Conservation (phyloP, 2,329 filamentous ascomycete genomes). For the Ambrosiella xylebori region DNA sequence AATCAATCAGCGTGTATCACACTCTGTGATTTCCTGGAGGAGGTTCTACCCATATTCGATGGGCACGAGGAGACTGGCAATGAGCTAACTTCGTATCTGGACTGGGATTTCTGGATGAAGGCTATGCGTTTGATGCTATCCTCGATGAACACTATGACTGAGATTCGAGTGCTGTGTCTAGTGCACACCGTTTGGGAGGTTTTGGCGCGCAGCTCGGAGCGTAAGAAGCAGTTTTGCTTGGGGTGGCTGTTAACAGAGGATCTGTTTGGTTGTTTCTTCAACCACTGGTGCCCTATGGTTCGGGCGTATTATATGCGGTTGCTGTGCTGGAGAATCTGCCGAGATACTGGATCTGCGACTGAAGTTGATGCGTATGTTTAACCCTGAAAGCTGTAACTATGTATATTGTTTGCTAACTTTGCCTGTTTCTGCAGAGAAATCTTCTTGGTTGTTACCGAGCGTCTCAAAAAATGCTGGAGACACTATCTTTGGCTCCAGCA, state of each 20-base stretch:
- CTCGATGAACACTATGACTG: slow-evolving; percentile 77
- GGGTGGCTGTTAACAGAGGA: slow-evolving; percentile 59
- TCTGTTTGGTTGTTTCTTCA: slow-evolving; percentile 68
- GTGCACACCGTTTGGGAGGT: slow-evolving; percentile 66
- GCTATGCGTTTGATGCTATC: slow-evolving; percentile 64
- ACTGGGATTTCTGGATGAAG: slow-evolving; percentile 74
- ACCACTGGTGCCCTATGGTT: slow-evolving; percentile 92
- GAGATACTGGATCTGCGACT: slow-evolving; percentile 50
- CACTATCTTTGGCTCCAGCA: slow-evolving; percentile 63
- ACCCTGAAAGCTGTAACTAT: background rate
- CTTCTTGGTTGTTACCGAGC: slow-evolving; percentile 46
- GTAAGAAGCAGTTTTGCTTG: slow-evolving; percentile 54
- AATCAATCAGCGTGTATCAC: slow-evolving; percentile 74
- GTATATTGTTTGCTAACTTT: slow-evolving; percentile 16
- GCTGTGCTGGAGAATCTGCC: slow-evolving; percentile 73
- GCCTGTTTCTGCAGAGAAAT: slow-evolving; percentile 37
- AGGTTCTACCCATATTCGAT: slow-evolving; percentile 49
- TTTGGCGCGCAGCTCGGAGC: slow-evolving; percentile 43
- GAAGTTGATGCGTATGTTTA: slow-evolving; percentile 49
- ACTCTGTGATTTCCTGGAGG: slow-evolving; percentile 80
- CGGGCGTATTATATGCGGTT: slow-evolving; percentile 83
- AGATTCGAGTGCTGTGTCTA: slow-evolving; percentile 69
- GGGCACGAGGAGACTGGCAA: slow-evolving; percentile 27
- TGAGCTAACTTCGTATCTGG: slow-evolving; percentile 32
- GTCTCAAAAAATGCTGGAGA: slow-evolving; percentile 57